Conservation (phyloP, 257 asterid genomes). For the Lavandula angustifolia region DNA sequence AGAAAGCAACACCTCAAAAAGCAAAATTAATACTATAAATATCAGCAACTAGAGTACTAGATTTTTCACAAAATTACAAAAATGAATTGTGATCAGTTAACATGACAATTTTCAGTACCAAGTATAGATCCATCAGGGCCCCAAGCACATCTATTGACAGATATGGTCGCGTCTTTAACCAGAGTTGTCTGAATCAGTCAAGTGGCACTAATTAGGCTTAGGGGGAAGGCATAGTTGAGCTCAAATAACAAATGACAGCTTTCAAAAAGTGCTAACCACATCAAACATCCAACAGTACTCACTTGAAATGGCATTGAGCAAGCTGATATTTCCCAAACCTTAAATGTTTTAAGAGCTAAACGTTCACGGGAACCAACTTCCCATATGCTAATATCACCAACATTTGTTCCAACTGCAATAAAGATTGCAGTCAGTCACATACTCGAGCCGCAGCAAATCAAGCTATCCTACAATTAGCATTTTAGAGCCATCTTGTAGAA, state of each 20-base stretch:
- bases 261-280: constrained; percentile 20
- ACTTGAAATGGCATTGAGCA: constrained; percentile 94
- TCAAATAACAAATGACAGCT: constrained; percentile 17
- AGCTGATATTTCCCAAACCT: constrained; percentile 84
- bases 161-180: constrained; percentile 80
- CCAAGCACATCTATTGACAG: constrained; percentile 92
- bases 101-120: constrained; percentile 48
- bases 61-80: constrained; percentile 6
- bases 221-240: neutral
- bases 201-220: constrained; percentile 23
- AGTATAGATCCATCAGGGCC: constrained; percentile 92
- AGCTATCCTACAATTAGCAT: constrained; percentile 6
- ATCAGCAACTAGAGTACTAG: constrained; percentile 18
- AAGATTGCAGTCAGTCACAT: constrained; percentile 23
- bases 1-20: constrained; percentile 76
- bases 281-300: constrained; percentile 33
- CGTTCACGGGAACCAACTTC: constrained; percentile 93
- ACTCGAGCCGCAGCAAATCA: constrained; percentile 7
- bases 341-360: constrained; percentile 71
- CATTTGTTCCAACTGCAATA: constrained; percentile 89
- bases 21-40: constrained; percentile 20
- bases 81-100: constrained; percentile 1
- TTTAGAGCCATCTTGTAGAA: constrained; percentile 9
- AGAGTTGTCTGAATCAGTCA: constrained; percentile 63
- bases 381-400: constrained; percentile 98